Conservation (phyloP, 2,329 filamentous ascomycete species). For the Ceratocystis harringtonii region DNA sequence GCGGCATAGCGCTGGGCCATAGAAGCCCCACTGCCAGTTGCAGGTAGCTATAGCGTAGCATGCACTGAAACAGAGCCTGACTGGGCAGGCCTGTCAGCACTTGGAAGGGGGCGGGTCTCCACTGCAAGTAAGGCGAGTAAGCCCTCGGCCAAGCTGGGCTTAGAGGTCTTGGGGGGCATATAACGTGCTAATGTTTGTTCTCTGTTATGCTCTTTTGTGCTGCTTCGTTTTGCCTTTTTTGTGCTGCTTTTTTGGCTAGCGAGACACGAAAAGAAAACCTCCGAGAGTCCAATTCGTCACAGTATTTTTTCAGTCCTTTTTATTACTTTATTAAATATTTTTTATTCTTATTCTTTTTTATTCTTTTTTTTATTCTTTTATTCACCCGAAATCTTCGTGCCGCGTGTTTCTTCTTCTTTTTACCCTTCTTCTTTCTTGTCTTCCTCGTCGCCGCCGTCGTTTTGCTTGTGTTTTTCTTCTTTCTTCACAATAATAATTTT, state of each 20-base stretch:
- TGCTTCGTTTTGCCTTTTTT: background rate
- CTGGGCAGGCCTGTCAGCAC: background rate
- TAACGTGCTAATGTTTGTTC: too few species aligned
- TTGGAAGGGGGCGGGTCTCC: background rate
- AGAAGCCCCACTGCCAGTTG: too few species aligned
- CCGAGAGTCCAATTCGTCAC: background rate
- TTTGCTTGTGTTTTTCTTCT: background rate
- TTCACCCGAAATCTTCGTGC: background rate
- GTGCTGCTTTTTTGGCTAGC: background rate
- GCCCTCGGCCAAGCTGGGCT: background rate
- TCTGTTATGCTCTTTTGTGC: background rate
- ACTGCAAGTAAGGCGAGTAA: background rate
- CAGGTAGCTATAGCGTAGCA: background rate
- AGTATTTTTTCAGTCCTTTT: background rate
- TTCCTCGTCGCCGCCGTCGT: background rate
- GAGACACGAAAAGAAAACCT: constrained; percentile 1
- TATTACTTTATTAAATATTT: background rate
- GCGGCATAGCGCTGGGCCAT: too few species aligned
- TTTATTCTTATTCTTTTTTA: background rate
- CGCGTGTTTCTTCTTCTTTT: background rate
- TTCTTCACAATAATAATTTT: background rate
- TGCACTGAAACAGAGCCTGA: background rate
- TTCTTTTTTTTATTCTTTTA: constrained; percentile 1
- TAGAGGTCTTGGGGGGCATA: background rate
- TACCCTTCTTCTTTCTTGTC: background rate